Evolutionary conservation across 805 yeast species (phyloP), one percentile per base, ranked within the genome.

Genomic region (Saccharomycopsis fermentans): DNA sequence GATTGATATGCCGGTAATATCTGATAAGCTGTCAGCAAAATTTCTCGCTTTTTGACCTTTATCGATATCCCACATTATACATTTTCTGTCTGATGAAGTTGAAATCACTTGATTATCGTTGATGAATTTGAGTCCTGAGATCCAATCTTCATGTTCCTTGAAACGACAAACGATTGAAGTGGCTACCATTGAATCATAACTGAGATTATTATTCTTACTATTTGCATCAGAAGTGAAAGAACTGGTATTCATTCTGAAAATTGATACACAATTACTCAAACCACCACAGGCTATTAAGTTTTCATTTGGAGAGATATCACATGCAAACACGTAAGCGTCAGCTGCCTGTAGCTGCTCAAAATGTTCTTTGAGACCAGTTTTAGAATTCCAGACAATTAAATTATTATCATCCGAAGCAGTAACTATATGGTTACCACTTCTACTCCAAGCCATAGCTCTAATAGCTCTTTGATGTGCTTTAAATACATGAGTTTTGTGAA

Each of bases 391-490:
- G 21, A 88, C 70, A 40, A 91, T 75, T 74, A 90, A 74, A 66
- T 81, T 86, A 1, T 96, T 96, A 70, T 91, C 97, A 68, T 88
- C 96, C 27, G 92, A 84, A 0, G 89, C 90, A 55, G 90, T 81
- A 8, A 90, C 69, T 1, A 90, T 66, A 52, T 76, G 77, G 52
- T 71, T 69, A n/a, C 87, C 78, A 66, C 84, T 84, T 0, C 74
- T 68, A 57, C 82, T 78, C 95, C 96, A 87, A 56, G 81, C 74
- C 59, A 87, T 73, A 59, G 82, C 81, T 8, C 84, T 77, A 21
- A 90, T 79, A 67, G 90, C 90, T 67, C 83, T 86, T 63, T 80
- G 80, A 68, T 91, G 97, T 12, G 58, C 62, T 16, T 34, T 29
- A 48, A 61, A 56, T 16, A 24, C 29, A 12, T 48, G 57, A 2